Conservation (phyloP, 2,329 filamentous ascomycete genomes). For the Pyrenochaeta sp. region DNA sequence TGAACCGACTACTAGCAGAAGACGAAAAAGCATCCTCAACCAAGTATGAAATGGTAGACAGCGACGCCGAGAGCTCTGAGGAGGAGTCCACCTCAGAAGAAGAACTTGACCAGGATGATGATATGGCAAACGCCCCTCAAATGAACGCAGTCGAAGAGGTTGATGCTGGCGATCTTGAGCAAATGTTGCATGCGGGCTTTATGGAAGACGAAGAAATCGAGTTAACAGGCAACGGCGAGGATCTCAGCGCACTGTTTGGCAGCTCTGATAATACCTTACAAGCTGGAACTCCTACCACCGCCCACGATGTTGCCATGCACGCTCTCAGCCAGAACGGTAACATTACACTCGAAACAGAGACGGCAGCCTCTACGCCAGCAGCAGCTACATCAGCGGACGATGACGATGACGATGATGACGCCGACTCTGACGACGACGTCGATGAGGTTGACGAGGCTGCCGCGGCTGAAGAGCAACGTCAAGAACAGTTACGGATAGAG, state of each 20-base stretch:
- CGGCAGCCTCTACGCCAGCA: conserved; percentile 40
- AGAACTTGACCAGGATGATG: conserved; percentile 48
- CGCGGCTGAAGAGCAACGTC: conserved; percentile 55
- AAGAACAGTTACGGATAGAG: conserved; percentile 60
- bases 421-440: conserved; percentile 52
- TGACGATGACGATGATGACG: conserved; percentile 55
- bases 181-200: conserved; percentile 44
- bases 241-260: conserved; percentile 41
- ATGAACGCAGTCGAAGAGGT: conserved; percentile 51
- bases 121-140: conserved; percentile 49
- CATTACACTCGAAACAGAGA: conserved; percentile 40
- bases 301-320: conserved; percentile 49
- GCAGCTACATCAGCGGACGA: conserved; percentile 50
- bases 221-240: conserved; percentile 39
- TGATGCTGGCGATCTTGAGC: conserved; percentile 47
- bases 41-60: conserved; percentile 65
- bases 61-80: conserved; percentile 55
- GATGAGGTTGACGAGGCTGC: conserved; percentile 60
- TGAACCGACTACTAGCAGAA: conserved; percentile 75
- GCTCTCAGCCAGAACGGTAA: conserved; percentile 41
- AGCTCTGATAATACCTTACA: conserved; percentile 35
- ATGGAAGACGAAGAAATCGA: conserved; percentile 46
- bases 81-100: conserved; percentile 48
- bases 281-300: conserved; percentile 44
- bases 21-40: conserved; percentile 69